A percentile compares a stretch with the other conserved stretches of the same genome.
These are phyloP conservation scores for Symbiodinium pilosum DNA, from an alignment of 73 alveolate species.

Conservation along the genomic window DNA sequence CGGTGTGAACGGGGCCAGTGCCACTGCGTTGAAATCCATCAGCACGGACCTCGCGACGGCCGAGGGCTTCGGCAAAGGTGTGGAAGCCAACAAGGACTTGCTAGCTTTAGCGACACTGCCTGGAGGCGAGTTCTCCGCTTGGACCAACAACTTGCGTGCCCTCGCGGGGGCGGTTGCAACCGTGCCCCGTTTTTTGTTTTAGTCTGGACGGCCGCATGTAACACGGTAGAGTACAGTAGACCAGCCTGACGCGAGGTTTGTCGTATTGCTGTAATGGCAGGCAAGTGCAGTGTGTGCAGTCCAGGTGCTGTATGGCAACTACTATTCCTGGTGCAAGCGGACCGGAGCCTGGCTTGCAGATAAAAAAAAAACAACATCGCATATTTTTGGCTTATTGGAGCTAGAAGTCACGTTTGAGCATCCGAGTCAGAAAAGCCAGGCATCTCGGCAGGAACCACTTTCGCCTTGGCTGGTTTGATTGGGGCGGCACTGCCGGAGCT, in stretches of 20 bases:
- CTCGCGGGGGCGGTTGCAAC: slow-evolving; percentile 49
- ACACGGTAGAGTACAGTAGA: no score
- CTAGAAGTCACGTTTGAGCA: not conserved
- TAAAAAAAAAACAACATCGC: no score
- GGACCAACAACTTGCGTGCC: slow-evolving; percentile 87
- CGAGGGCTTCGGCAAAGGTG: slow-evolving; percentile 76
- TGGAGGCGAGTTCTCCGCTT: slow-evolving; percentile 56
- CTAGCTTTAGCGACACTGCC: not conserved
- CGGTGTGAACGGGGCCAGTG: slow-evolving; percentile 72
- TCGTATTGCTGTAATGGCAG: not conserved
- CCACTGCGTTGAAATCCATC: slow-evolving; percentile 59
- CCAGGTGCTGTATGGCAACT: slow-evolving; percentile 51
- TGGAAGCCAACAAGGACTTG: not conserved
- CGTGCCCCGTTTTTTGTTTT: not conserved
- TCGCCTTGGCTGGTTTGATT: slow-evolving; percentile 41
- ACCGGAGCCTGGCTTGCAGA: not conserved
- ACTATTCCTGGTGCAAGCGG: slow-evolving; percentile 88
- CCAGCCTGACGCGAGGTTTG: no score
- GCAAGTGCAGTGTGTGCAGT: not conserved
- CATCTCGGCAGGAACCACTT: slow-evolving; percentile 42
- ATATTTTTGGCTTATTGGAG: not conserved
- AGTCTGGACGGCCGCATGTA: no score
- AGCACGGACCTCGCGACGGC: slow-evolving; percentile 64
- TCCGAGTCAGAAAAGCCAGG: no score
- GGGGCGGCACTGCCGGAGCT: slow-evolving; percentile 61